Evolutionary conservation across 176 grass and related monocot species (phyloP), one percentile per base, ranked within the genome.

Genomic region (Guadua angustifolia): DNA sequence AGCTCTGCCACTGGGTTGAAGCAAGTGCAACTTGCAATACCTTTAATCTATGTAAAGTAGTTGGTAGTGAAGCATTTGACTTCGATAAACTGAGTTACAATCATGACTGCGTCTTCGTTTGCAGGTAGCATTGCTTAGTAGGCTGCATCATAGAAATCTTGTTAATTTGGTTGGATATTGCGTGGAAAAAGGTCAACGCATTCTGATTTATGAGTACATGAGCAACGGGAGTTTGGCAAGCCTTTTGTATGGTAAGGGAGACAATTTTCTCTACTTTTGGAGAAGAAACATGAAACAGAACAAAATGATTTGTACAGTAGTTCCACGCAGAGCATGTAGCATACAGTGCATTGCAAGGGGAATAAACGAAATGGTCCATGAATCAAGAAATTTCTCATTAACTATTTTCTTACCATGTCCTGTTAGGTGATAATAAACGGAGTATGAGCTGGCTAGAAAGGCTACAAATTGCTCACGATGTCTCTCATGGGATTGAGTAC

Each of bases 161-260:
- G 95, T 98, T 44, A 98, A 98, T 98, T 90, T 98, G 88, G 93
- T 98, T 40, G 95, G 95, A n/a, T 98, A 95, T 74, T 98, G 95
- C 44, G 85, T 98, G 49, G 95, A 98, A 66, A 95, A 98, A 80
- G 84, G 86, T 15, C 89, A 95, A 63, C 87, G 84, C 42, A 99
- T 99, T 65, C 89, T 99, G 51, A 86, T 99, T 65, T 99, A 99
- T 3, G 96, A 99, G 89, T 99, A 81, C 84, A 99, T 99, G 96
- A 99, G 89, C 74, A 95, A 99, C 74, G 93, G 96, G 47, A 95
- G 88, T 86, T 79, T 99, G 74, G 96, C 96, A 74, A 94, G 78
- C 61, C 89, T 90, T 70, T 63, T 99, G 74, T 99, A 94, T 47
- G 89, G 96, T 99, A 98, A 86, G 89, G 16, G 25, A 58, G 40